Conservation (phyloP, 768 basidiomycete genomes). For the Leccinellum albellum region DNA sequence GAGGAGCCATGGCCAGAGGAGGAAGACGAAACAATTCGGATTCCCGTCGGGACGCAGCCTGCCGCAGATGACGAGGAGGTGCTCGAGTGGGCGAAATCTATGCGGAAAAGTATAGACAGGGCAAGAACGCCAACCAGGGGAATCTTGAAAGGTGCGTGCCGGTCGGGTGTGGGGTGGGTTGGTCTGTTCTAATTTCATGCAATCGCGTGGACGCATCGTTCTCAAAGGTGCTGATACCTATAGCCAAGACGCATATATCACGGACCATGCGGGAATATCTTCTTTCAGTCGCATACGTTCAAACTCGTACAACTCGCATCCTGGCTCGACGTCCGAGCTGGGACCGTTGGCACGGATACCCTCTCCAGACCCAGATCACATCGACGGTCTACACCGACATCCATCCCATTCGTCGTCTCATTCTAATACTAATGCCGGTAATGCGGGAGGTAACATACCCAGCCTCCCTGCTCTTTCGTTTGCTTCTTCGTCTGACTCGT, state of each 20-base stretch:
- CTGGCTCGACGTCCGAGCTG: slow-evolving; percentile 45
- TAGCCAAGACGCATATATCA: slow-evolving; percentile 55
- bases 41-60: slow-evolving; percentile 8
- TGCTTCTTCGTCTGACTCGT: slow-evolving; percentile 37
- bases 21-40: slow-evolving; percentile 71
- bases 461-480: slow-evolving; percentile 59
- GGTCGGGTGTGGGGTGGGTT: neutral
- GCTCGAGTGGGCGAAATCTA: slow-evolving; percentile 74
- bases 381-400: slow-evolving; percentile 80
- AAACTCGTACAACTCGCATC: slow-evolving; percentile 72
- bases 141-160: slow-evolving; percentile 69
- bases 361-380: slow-evolving; percentile 79
- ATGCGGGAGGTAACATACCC: slow-evolving; percentile 27
- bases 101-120: slow-evolving; percentile 72
- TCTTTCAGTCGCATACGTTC: slow-evolving; percentile 59
- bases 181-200: slow-evolving; percentile 3
- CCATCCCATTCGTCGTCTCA: slow-evolving; percentile 51
- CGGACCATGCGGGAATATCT: slow-evolving; percentile 38
- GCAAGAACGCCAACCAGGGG: slow-evolving; percentile 67
- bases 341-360: slow-evolving; percentile 83
- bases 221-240: slow-evolving; percentile 62
- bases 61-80: slow-evolving; percentile 48
- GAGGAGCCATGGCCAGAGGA: slow-evolving; percentile 76
- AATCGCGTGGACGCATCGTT: neutral
- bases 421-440: slow-evolving; percentile 18